Evolutionary conservation across 2,329 filamentous ascomycete genomes (phyloP).

Genomic region (Calonectria pteridis): DNA sequence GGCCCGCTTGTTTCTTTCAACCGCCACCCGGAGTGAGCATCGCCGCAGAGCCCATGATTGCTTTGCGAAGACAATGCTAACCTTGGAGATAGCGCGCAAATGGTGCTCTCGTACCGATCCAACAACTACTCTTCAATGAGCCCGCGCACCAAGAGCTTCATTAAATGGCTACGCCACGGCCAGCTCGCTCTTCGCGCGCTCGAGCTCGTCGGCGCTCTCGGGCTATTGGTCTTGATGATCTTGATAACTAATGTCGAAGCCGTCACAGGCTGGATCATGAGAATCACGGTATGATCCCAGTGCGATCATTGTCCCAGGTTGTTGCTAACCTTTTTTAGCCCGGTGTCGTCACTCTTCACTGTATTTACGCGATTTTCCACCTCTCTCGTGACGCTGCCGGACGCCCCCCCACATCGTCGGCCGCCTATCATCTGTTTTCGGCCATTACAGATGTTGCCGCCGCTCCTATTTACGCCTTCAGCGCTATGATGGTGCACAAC

Average conservation of each 20-base stretch:
- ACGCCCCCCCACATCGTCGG: slow-evolving; percentile 82
- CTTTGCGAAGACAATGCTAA: slow-evolving; percentile 16
- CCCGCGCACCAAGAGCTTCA: slow-evolving; percentile 75
- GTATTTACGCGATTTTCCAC: slow-evolving; percentile 85
- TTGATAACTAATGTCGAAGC: slow-evolving; percentile 77
- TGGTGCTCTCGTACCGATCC: slow-evolving; percentile 72
- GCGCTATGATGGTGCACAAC: slow-evolving; percentile 59
- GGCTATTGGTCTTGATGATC: slow-evolving; percentile 81
- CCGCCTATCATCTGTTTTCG: slow-evolving; percentile 91
- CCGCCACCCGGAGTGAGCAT: slow-evolving; percentile 83
- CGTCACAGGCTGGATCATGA: slow-evolving; percentile 79
- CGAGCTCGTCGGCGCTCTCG: slow-evolving; percentile 76
- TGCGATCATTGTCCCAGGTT: neutral
- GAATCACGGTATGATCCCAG: slow-evolving; percentile 75
- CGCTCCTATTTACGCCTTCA: slow-evolving; percentile 69
- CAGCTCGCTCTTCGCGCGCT: slow-evolving; percentile 78
- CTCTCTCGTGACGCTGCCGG: slow-evolving; percentile 76
- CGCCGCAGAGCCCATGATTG: neutral
- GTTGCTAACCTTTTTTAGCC: slow-evolving; percentile 64
- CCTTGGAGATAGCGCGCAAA: slow-evolving; percentile 63
- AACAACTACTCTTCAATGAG: slow-evolving; percentile 75
- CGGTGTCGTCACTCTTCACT: slow-evolving; percentile 78
- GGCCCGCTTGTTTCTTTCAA: slow-evolving; percentile 88
- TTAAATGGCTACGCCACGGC: slow-evolving; percentile 76
- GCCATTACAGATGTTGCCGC: slow-evolving; percentile 75